Base-by-base conservation (phyloP, 805 yeast genomes). In the Ascoidea asiatica region DNA sequence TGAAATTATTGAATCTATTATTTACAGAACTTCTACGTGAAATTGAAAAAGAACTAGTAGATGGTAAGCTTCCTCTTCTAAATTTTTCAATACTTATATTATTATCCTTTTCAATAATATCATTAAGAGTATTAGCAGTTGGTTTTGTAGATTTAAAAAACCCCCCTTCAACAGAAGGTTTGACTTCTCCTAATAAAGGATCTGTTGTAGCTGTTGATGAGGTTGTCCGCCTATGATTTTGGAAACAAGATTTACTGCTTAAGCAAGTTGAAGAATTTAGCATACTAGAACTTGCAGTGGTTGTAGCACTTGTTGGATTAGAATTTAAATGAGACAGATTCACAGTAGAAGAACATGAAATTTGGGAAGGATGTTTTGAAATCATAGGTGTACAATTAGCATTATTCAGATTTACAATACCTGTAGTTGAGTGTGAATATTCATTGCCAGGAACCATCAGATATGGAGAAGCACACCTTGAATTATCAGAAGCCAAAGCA, bases 111-210 rank as follows among this genome's bases (percentile, higher is more conserved):
- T 52, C 47, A 43, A 57, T 53, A 5, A 59, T 54, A 39, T 51
- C 52, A 43, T 44, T 50, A 38, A 59, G 45, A 4, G 62, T 50
- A 20, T 49, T 52, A n/a, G 52, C 44, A 5, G 56, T 60, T 7
- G 60, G 53, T 0, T 49, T 48, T 13, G 47, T 50, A 13, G 52
- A 54, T 22, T 57, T 41, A 37, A 57, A 58, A 38, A 59, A 44
- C 43, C 60, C 64, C n/a, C 61, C 63, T 42, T 59, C 61, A 21
- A 56, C 60, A 13, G 53, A 52, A 1, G 61, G 15, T 29, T 29
- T 29, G 8, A 15, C 49, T 17, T 46, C 51, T 1, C 58, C 53
- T 29, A 50, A 52, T n/a, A 42, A 41, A 1, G 54, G 43, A 19
- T 33, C 42, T 1, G 48, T 43, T 29, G 21, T 39, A n/a, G 39